Evolutionary conservation across 176 grass and related monocot species (phyloP).

Genomic region (Phragmites australis): DNA sequence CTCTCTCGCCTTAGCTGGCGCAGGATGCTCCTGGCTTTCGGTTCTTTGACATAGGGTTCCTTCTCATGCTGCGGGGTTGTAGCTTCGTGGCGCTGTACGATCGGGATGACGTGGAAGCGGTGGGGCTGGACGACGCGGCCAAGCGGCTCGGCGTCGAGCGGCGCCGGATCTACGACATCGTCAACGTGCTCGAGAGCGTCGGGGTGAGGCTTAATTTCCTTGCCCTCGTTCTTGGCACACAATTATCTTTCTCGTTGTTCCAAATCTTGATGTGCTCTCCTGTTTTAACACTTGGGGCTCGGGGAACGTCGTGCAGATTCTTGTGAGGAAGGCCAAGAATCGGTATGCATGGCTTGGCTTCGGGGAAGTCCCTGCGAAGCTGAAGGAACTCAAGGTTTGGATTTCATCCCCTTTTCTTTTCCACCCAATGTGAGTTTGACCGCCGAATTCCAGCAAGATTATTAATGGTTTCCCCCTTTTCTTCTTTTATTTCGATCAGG

Average conservation of each 20-base stretch:
- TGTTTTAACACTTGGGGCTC: neutral
- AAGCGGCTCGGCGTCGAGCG: constrained; percentile 82
- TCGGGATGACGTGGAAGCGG: constrained; percentile 61
- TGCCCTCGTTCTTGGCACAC: neutral
- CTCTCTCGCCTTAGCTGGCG: neutral
- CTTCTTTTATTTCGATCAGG: constrained; percentile 41
- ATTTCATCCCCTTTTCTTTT: neutral
- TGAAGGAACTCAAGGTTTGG: constrained; percentile 71
- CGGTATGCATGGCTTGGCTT: constrained; percentile 87
- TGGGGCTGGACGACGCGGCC: constrained; percentile 80
- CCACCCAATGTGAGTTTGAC: neutral
- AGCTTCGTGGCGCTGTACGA: constrained; percentile 89
- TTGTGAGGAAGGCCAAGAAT: constrained; percentile 85
- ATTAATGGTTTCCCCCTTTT: neutral
- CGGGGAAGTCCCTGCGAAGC: constrained; percentile 61
- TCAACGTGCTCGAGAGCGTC: constrained; percentile 92
- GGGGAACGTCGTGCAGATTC: constrained; percentile 45
- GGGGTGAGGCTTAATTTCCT: constrained; percentile 57
- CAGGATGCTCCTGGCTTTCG: neutral
- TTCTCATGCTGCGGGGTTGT: neutral
- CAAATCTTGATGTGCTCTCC: neutral
- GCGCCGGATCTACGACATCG: constrained; percentile 98
- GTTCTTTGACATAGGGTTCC: constrained; percentile 7
- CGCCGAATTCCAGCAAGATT: neutral
- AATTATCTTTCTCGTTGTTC: neutral